A percentile compares a stretch with the other conserved stretches of the same genome.
Evolutionary conservation across 1,284 basidiomycete species (phyloP).

Genomic region (Coriolopsis trogii): DNA sequence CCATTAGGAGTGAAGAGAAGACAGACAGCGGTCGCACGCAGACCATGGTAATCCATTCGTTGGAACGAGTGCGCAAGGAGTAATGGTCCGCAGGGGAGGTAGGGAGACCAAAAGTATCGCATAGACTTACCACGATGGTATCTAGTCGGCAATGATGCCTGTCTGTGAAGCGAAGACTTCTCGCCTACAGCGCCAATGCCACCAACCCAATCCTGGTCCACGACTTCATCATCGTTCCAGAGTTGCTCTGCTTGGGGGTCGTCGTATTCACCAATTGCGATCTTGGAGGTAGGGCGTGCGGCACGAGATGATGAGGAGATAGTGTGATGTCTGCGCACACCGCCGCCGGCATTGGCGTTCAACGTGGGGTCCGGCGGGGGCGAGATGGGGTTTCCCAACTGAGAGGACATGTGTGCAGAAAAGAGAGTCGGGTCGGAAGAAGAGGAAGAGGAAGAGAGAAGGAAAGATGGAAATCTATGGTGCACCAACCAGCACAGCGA

Average conservation of each 20-base stretch:
- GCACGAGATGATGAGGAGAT: slow-evolving; percentile 76
- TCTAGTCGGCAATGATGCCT: slow-evolving; percentile 77
- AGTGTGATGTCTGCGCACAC: slow-evolving; percentile 80
- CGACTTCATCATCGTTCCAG: slow-evolving; percentile 76
- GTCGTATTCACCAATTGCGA: slow-evolving; percentile 59
- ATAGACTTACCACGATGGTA: slow-evolving; percentile 78
- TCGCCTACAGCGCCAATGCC: slow-evolving; percentile 81
- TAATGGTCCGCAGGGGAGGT: no score
- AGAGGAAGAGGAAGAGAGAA: slow-evolving; percentile 20
- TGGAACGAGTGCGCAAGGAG: no score
- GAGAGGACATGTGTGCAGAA: slow-evolving; percentile 34
- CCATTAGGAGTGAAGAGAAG: no score
- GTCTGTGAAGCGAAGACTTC: slow-evolving; percentile 74
- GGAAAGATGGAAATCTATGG: slow-evolving; percentile 26
- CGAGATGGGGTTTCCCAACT: slow-evolving; percentile 37
- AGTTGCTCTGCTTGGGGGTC: slow-evolving; percentile 63
- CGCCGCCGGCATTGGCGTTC: slow-evolving; percentile 34
- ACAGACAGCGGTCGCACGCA: no score
- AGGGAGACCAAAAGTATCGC: no score
- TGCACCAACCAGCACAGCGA: no score
- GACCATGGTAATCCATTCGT: no score
- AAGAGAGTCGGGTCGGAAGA: slow-evolving; percentile 17
- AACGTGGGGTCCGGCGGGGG: slow-evolving; percentile 35
- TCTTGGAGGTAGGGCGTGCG: slow-evolving; percentile 59
- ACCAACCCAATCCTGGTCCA: slow-evolving; percentile 78